Evolutionary conservation across 768 basidiomycete species (phyloP).

Genomic region (Suillus subluteus): DNA sequence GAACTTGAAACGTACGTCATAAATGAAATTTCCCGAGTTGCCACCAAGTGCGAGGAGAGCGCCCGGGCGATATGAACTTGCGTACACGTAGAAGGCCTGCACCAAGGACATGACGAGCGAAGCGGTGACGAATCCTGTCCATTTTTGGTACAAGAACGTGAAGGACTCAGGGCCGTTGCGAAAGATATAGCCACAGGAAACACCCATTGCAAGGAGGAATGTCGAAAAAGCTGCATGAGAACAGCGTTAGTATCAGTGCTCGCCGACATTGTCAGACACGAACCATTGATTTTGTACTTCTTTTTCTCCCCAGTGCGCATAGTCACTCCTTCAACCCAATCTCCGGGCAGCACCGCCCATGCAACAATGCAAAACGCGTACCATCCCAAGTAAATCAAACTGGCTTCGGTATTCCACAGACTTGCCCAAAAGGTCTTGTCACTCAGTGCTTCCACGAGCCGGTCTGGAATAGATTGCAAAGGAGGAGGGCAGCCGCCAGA

Average conservation of each 20-base stretch:
- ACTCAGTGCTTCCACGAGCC: conserved; percentile 50
- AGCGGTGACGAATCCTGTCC: conserved; percentile 87
- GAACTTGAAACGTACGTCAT: conserved; percentile 68
- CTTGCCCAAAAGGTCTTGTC: conserved; percentile 64
- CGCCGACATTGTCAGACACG: conserved; percentile 20
- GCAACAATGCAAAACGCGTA: conserved; percentile 84
- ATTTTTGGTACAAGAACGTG: conserved; percentile 91
- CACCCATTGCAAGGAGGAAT: conserved; percentile 77
- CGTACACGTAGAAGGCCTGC: conserved; percentile 76
- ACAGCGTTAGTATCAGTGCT: not conserved
- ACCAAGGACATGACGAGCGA: conserved; percentile 75
- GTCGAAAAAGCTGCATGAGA: conserved; percentile 76
- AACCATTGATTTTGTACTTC: conserved; percentile 95
- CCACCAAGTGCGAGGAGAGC: conserved; percentile 90
- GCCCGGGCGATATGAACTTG: conserved; percentile 65
- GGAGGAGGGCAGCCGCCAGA: conserved; percentile 72
- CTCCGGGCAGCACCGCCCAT: conserved; percentile 80
- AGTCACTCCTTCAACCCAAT: conserved; percentile 67
- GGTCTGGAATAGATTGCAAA: conserved; percentile 41
- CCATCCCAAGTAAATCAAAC: conserved; percentile 82
- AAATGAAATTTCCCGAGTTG: conserved; percentile 84
- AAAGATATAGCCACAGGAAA: conserved; percentile 68
- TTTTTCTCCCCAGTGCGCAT: conserved; percentile 78
- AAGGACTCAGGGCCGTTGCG: conserved; percentile 79
- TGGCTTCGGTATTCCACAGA: conserved; percentile 84